Evolutionary conservation across 2,329 filamentous ascomycete species (phyloP), one percentile per base, ranked within the genome.

Genomic region (Alternaria infectoria): DNA sequence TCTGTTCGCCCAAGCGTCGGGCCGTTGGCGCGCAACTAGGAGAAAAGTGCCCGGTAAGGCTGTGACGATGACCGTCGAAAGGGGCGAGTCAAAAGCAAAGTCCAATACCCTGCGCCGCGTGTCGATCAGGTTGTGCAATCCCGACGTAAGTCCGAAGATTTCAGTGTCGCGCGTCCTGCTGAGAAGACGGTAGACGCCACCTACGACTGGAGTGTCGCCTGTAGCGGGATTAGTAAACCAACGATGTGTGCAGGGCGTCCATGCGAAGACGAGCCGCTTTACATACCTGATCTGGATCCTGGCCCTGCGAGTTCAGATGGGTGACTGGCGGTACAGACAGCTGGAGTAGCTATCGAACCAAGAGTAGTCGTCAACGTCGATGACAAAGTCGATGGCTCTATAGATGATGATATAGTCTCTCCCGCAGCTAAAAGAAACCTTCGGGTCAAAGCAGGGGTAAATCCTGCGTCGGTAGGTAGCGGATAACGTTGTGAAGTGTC

Each of bases 401-500:
- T 32, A 19, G 52, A 21, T 54, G 47, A 28, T 56, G 56, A 57
- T 40, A 50, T 60, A 45, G 66, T 62, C 6, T 62, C 61, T 62
- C 66, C 68, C 12, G 64, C 61, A 21, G 69, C 54, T 43, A 66
- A 69, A 30, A 75, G 58, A 57, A 71, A 71, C 11, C 62, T 61
- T 43, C 70, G 67, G 47, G 73, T 67, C 9, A 71, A 23, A 13
- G 66, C 59, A 50, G 74, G 66, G 25, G 72, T 66, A 36, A 72
- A 57, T 46, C 68, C 67, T 32, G 64, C 64, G 40, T 67, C 68
- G 13, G 70, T 52, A 59, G 65, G 61, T 49, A 74, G 58, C 36
- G 73, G 70, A 54, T 70, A 68, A 43, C 51, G 64, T 59, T 74
- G 71, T 51, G 69, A 62, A 55, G 70, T 71, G 50, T 74, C 65